These are phyloP conservation scores for Cladophialophora chaetospira DNA, from an alignment of 2,329 filamentous ascomycete species.

Conservation along the genomic window DNA sequence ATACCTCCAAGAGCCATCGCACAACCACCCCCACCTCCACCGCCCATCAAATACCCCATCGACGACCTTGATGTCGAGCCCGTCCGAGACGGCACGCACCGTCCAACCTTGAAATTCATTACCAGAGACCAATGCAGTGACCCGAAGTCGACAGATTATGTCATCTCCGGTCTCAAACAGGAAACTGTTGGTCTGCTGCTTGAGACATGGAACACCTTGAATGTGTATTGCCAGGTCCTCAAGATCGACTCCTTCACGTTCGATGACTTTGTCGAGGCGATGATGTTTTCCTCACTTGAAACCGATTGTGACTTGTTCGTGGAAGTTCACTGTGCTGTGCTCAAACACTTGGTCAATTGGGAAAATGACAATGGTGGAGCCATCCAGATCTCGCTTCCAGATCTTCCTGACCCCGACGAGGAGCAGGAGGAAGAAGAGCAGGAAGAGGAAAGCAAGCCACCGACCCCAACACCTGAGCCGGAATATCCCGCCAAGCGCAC, in stretches of 20 bases:
- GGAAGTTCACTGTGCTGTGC: slow-evolving; percentile 86
- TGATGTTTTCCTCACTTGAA: slow-evolving; percentile 74
- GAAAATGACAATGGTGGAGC: slow-evolving; percentile 72
- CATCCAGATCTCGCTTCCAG: slow-evolving; percentile 75
- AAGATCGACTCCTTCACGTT: slow-evolving; percentile 95
- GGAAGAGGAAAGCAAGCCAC: slow-evolving; percentile 54
- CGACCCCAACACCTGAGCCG: slow-evolving; percentile 68
- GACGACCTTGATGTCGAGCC: slow-evolving; percentile 85
- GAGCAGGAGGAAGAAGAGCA: slow-evolving; percentile 66
- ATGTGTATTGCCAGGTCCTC: slow-evolving; percentile 96
- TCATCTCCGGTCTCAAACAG: slow-evolving; percentile 69
- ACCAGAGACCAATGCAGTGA: slow-evolving; percentile 55
- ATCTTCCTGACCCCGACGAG: slow-evolving; percentile 70
- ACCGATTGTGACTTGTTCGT: slow-evolving; percentile 80
- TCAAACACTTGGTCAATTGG: slow-evolving; percentile 80
- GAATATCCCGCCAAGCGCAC: slow-evolving; percentile 73
- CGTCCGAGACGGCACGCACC: slow-evolving; percentile 61
- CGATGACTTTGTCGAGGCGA: slow-evolving; percentile 89
- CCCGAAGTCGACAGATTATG: slow-evolving; percentile 51
- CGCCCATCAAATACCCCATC: slow-evolving; percentile 88
- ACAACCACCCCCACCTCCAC: slow-evolving; percentile 64
- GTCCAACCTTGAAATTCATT: slow-evolving; percentile 77
- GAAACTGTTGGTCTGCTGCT: slow-evolving; percentile 81
- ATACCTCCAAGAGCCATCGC: slow-evolving; percentile 13
- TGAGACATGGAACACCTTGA: slow-evolving; percentile 94